Evolutionary conservation across 176 grass and related monocot species (phyloP).

Genomic region (Hordeum vulgare): MorexV3_pseudomolecules_assembly NC_058522.1:550793749-550794248

Average conservation of each 20-base stretch:
- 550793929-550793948: background rate
- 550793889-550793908: background rate
- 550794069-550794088: background rate
- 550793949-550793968: background rate
- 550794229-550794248: no score
- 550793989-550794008: background rate
- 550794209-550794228: no score
- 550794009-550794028: background rate
- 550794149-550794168: no score
- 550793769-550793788: slow-evolving; percentile 20
- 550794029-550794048: background rate
- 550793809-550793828: slow-evolving; percentile 39
- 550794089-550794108: background rate
- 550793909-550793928: no score
- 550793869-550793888: background rate
- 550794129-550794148: background rate
- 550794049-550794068: background rate
- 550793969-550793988: background rate
- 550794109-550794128: background rate
- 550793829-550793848: background rate
- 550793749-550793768: slow-evolving; percentile 66
- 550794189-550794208: no score
- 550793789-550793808: slow-evolving; percentile 53
- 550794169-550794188: no score
- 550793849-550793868: background rate